These are phyloP conservation scores for Corylus avellana DNA, from an alignment of 306 rosid species.

Conservation along the genomic window DNA sequence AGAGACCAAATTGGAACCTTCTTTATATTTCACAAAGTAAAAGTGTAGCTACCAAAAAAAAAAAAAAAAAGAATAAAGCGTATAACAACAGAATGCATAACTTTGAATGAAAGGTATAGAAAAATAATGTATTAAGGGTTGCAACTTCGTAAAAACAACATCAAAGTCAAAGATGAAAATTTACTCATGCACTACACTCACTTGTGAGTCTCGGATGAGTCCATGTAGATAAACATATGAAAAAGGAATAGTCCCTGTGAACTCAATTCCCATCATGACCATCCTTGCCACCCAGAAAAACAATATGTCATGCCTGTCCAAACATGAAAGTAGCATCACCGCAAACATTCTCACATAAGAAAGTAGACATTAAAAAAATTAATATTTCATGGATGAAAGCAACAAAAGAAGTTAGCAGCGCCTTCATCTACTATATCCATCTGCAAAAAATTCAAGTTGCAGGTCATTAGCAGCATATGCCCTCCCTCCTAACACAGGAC, in stretches of 20 bases:
- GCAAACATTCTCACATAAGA: neutral
- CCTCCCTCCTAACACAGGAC: neutral
- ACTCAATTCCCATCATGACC: conserved; percentile 99
- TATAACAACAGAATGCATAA: neutral
- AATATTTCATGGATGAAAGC: neutral
- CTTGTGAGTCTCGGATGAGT: conserved; percentile 94
- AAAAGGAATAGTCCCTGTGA: conserved; percentile 89
- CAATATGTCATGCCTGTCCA: conserved; percentile 89
- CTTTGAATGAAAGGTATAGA: neutral
- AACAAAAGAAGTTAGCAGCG: neutral
- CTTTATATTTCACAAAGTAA: neutral
- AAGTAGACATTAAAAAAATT: neutral
- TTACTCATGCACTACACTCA: conserved; percentile 30
- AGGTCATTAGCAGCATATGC: neutral
- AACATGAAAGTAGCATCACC: conserved; percentile 28
- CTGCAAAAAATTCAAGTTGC: neutral
- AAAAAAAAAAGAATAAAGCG: neutral
- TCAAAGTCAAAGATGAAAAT: conserved; percentile 16
- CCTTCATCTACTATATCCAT: neutral
- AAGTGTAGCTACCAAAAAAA: neutral
- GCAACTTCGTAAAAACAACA: conserved; percentile 9
- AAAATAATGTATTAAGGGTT: conserved; percentile 11
- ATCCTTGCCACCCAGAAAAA: conserved; percentile 99
- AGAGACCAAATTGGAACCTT: neutral
- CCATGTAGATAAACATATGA: conserved; percentile 89